Conservation (phyloP, 345 rosid genomes). For the Melaleuca alternifolia region DNA sequence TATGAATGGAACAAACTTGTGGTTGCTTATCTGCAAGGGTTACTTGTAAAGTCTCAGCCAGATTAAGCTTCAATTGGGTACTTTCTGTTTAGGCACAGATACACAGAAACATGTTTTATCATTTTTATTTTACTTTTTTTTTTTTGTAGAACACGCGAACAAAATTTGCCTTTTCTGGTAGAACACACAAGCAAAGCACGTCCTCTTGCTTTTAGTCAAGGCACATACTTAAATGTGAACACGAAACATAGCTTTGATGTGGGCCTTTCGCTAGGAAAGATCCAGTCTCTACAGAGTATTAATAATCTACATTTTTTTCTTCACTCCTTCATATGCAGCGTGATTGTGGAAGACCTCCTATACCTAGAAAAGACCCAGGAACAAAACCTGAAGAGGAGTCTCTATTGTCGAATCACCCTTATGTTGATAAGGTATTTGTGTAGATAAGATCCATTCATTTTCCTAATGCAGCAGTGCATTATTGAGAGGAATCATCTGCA, state of each 20-base stretch:
- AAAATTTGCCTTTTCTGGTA: neutral
- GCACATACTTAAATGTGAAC: neutral
- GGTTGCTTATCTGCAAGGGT: neutral
- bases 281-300: neutral
- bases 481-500: neutral
- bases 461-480: neutral
- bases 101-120: neutral
- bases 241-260: neutral
- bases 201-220: neutral
- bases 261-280: neutral
- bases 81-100: neutral
- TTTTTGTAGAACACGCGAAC: neutral
- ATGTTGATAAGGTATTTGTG: constrained; percentile 64
- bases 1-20: neutral
- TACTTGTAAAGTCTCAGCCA: neutral
- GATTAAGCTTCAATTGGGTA: neutral
- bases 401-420: constrained; percentile 84
- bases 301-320: neutral
- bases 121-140: neutral
- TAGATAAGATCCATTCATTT: neutral
- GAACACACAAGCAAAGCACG: neutral
- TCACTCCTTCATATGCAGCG: constrained; percentile 34
- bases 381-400: constrained; percentile 75
- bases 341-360: constrained; percentile 85
- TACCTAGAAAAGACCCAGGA: constrained; percentile 73